Evolutionary conservation across 495 filamentous ascomycete species (phyloP).

Genomic region (Daldinia vernicosa): DNA sequence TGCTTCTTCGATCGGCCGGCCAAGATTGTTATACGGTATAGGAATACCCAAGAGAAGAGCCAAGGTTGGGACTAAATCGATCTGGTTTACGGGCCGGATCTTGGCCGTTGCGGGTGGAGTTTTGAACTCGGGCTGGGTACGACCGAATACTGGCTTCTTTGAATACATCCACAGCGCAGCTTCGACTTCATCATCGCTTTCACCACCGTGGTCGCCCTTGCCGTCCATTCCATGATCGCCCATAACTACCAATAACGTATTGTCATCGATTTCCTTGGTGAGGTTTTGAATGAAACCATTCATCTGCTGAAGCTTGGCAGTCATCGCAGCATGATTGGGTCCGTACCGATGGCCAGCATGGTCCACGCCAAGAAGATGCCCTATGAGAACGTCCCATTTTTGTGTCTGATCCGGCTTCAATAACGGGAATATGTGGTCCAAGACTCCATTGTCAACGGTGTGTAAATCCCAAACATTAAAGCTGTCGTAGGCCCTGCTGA

Average conservation of each 20-base stretch:
- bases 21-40: conserved; percentile 98
- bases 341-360: conserved; percentile 97
- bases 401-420: conserved; percentile 67
- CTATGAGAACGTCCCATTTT: conserved; percentile 92
- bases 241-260: conserved; percentile 93
- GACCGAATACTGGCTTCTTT: conserved; percentile 80
- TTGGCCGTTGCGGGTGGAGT: conserved; percentile 78
- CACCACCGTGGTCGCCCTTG: conserved; percentile 96
- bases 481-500: conserved; percentile 90
- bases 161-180: conserved; percentile 99
- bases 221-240: conserved; percentile 98
- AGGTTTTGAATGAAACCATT: conserved; percentile 77
- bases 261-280: conserved; percentile 76
- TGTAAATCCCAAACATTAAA: conserved; percentile 99
- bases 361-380: conserved; percentile 94
- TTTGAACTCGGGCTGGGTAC: conserved; percentile 66
- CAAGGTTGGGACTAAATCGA: conserved; percentile 93
- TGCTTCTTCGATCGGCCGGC: conserved; percentile 90
- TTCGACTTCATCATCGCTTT: conserved; percentile 93
- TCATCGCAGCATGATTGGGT: conserved; percentile 91
- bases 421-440: conserved; percentile 87
- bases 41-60: conserved; percentile 87
- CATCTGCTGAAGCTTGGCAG: conserved; percentile 91
- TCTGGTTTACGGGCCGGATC: conserved; percentile 86
- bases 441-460: conserved; percentile 97